phyloP scores from a whole-genome alignment of 164 flowering plant genomes.

The Stephania cephalantha region DNA sequence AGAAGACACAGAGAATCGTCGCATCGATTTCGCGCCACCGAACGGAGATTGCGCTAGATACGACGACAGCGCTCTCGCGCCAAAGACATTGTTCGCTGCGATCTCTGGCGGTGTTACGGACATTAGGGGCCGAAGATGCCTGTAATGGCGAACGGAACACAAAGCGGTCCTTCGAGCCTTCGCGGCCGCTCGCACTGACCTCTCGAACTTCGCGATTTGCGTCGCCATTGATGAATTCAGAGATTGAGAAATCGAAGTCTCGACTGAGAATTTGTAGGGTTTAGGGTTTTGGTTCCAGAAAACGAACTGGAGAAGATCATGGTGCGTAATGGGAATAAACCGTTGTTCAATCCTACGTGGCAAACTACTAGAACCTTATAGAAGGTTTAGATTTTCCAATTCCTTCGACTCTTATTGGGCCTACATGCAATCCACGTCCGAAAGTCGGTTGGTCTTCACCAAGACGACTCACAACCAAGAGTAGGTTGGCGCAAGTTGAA shows the following conservation, averaged over 20 bases:
- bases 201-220: constrained; percentile 14
- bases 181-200: constrained; percentile 5
- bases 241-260: neutral
- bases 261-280: neutral
- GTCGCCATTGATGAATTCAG: constrained; percentile 3
- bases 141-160: constrained; percentile 3
- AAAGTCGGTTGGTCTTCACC: too few relatives aligned
- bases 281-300: neutral
- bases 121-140: neutral
- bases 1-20: constrained; percentile 27
- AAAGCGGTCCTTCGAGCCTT: constrained; percentile 1
- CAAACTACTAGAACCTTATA: neutral
- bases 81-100: neutral
- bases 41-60: constrained; percentile 1
- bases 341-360: neutral
- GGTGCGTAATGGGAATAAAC: too few relatives aligned
- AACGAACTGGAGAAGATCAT: neutral
- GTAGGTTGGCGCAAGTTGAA: too few relatives aligned
- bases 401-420: neutral
- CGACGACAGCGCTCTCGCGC: constrained; percentile 1
- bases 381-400: neutral
- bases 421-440: too few relatives aligned
- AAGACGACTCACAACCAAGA: too few relatives aligned
- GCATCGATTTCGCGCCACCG: neutral
- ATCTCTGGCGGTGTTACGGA: neutral